These are phyloP conservation scores for Aotearoamyces nothofagi DNA, from an alignment of 2,329 filamentous ascomycete species.

Conservation along the genomic window DNA sequence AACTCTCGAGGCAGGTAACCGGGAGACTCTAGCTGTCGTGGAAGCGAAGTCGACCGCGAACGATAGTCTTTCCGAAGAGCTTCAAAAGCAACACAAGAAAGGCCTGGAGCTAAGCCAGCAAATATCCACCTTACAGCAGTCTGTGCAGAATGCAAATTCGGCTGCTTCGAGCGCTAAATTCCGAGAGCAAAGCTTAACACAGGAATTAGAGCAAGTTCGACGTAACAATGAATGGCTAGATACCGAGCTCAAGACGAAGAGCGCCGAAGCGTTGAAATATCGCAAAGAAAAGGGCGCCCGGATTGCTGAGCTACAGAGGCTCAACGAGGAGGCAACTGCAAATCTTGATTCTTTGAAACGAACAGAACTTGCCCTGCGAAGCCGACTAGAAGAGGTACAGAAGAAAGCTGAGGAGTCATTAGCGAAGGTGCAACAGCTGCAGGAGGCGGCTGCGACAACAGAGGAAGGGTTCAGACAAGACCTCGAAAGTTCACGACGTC, in stretches of 20 bases:
- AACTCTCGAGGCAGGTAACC: conserved; percentile 80
- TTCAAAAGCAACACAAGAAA: conserved; percentile 80
- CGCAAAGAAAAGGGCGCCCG: conserved; percentile 89
- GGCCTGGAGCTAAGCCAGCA: conserved; percentile 73
- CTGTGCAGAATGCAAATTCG: conserved; percentile 67
- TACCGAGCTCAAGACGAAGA: conserved; percentile 80
- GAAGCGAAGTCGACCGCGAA: conserved; percentile 82
- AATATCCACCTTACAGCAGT: conserved; percentile 66
- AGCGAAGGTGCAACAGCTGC: conserved; percentile 66
- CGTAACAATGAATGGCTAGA: conserved; percentile 91
- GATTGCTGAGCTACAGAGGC: conserved; percentile 75
- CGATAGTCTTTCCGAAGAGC: conserved; percentile 70
- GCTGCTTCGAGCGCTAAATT: conserved; percentile 72
- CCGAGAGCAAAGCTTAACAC: conserved; percentile 76
- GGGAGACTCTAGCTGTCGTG: conserved; percentile 76
- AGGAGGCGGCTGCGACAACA: conserved; percentile 67
- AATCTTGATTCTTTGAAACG: conserved; percentile 64
- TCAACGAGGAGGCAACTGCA: conserved; percentile 71
- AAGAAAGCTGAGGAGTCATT: conserved; percentile 78
- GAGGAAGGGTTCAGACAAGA: conserved; percentile 81
- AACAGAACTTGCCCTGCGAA: conserved; percentile 65
- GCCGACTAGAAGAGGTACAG: conserved; percentile 69
- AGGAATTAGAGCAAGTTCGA: conserved; percentile 78
- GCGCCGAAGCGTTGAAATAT: conserved; percentile 72
- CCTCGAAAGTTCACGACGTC: conserved; percentile 62